These are phyloP conservation scores for Candida taoyuanica DNA, from an alignment of 805 yeast species.

Conservation along the genomic window DNA sequence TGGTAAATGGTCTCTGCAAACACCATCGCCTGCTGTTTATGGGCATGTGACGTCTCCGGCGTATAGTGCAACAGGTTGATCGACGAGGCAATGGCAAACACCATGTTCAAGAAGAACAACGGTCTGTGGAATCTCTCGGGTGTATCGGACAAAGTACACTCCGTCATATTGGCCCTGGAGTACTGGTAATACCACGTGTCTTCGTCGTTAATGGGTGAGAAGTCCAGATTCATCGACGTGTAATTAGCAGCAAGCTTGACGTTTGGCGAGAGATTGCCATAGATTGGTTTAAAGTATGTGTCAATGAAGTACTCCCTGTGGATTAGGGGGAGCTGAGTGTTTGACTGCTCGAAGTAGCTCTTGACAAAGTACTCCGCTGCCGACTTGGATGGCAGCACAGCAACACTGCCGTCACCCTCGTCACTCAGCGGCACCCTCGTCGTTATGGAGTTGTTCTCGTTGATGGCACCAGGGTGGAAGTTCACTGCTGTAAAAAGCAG, in stretches of 20 bases:
- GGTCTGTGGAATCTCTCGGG: slow-evolving; percentile 49
- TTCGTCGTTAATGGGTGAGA: slow-evolving; percentile 23
- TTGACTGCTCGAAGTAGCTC: slow-evolving; percentile 71
- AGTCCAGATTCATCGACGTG: slow-evolving; percentile 41
- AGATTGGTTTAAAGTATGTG: slow-evolving; percentile 69
- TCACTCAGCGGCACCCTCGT: slow-evolving; percentile 24
- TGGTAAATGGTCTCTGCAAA: slow-evolving; percentile 53
- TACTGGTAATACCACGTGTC: slow-evolving; percentile 47
- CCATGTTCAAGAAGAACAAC: slow-evolving; percentile 66
- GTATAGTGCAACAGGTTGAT: slow-evolving; percentile 66
- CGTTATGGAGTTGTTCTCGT: slow-evolving; percentile 26
- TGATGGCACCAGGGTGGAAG: slow-evolving; percentile 36
- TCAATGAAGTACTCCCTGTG: slow-evolving; percentile 75
- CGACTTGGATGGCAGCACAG: slow-evolving; percentile 61
- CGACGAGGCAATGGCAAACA: slow-evolving; percentile 78
- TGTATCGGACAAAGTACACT: slow-evolving; percentile 26
- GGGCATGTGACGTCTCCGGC: slow-evolving; percentile 62
- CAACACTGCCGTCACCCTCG: slow-evolving; percentile 25
- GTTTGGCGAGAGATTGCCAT: slow-evolving; percentile 57
- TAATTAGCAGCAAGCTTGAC: slow-evolving; percentile 56
- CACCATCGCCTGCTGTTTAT: slow-evolving; percentile 58
- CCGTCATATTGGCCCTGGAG: slow-evolving; percentile 18
- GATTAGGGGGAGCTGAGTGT: slow-evolving; percentile 77
- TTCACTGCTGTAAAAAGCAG: slow-evolving; percentile 75
- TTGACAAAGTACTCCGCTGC: slow-evolving; percentile 64